phyloP scores from a whole-genome alignment of 441 rosid genomes.

The Corymbia calophylla region DNA sequence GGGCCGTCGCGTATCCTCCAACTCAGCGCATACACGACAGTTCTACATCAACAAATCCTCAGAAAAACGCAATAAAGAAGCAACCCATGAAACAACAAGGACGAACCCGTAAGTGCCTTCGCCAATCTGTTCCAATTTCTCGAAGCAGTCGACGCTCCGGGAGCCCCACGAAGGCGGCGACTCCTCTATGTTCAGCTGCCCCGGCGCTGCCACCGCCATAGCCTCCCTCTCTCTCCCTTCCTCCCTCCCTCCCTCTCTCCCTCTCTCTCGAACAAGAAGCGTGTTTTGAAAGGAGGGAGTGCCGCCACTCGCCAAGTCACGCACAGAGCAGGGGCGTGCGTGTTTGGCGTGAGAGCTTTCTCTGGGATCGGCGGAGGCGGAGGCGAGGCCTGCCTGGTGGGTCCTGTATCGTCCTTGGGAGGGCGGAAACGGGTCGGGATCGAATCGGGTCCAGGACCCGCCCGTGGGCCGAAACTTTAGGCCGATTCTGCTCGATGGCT shows the following conservation, averaged over 20 bases:
- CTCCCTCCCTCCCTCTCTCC: neutral
- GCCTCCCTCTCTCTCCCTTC: neutral
- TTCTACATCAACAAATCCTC: neutral
- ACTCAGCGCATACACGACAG: neutral
- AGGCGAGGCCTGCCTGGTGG: neutral
- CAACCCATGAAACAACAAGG: neutral
- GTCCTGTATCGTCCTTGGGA: neutral
- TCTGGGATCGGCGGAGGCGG: neutral
- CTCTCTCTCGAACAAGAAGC: neutral
- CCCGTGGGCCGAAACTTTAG: neutral
- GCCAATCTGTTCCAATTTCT: conserved; percentile 26
- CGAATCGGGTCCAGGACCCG: neutral
- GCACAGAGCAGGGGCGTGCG: neutral
- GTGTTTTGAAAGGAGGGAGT: neutral
- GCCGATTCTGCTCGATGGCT: no score
- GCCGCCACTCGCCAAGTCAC: neutral
- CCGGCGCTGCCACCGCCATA: conserved; percentile 21
- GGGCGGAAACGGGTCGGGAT: neutral
- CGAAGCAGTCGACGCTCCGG: conserved; percentile 23
- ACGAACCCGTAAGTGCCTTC: conserved; percentile 25
- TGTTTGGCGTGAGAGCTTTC: neutral
- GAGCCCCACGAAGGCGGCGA: conserved; percentile 20
- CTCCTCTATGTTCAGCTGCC: conserved; percentile 21
- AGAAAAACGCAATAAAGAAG: neutral
- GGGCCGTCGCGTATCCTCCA: neutral